Evolutionary conservation across 2,329 filamentous ascomycete genomes (phyloP).

Genomic region (Reticulascus tulasneorum): DNA sequence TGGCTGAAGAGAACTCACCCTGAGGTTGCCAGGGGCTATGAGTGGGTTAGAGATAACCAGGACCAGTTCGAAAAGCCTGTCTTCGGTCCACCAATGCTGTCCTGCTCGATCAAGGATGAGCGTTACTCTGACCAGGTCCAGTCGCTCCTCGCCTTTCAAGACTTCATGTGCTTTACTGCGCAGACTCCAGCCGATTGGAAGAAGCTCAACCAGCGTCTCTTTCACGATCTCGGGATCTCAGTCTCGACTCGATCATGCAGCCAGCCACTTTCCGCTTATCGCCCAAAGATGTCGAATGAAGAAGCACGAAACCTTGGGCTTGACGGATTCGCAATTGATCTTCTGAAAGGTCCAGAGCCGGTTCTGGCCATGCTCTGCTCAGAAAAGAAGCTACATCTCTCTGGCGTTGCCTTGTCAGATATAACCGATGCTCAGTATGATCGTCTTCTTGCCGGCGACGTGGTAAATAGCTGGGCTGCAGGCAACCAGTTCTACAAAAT

Average conservation of each 20-base stretch:
- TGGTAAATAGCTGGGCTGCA: conserved; percentile 67
- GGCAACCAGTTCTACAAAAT: conserved; percentile 62
- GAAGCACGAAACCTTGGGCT: conserved; percentile 61
- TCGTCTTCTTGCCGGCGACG: conserved; percentile 52
- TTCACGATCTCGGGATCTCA: conserved; percentile 59
- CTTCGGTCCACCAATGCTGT: conserved; percentile 75
- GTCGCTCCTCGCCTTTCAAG: conserved; percentile 43
- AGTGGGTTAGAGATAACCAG: conserved; percentile 75
- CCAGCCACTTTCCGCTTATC: conserved; percentile 50
- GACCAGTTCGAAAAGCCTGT: conserved; percentile 69
- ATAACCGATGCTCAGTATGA: conserved; percentile 66
- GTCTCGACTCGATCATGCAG: conserved; percentile 67
- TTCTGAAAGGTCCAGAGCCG: conserved; percentile 72
- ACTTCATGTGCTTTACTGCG: conserved; percentile 67
- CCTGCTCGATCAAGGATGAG: conserved; percentile 73
- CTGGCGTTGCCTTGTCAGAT: conserved; percentile 60
- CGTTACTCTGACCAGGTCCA: conserved; percentile 57
- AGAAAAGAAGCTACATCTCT: conserved; percentile 63
- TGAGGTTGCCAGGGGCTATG: conserved; percentile 69
- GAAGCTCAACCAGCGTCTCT: conserved; percentile 64
- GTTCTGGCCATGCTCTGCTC: conserved; percentile 87
- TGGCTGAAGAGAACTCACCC: conserved; percentile 57
- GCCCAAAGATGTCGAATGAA: conserved; percentile 47
- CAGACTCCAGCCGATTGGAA: conserved; percentile 74
- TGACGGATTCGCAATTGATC: conserved; percentile 77